A percentile compares a stretch with the other conserved stretches of the same genome.
These are phyloP conservation scores for Pichia sp. DNA, from an alignment of 1,139 yeast species.

Conservation along the genomic window DNA sequence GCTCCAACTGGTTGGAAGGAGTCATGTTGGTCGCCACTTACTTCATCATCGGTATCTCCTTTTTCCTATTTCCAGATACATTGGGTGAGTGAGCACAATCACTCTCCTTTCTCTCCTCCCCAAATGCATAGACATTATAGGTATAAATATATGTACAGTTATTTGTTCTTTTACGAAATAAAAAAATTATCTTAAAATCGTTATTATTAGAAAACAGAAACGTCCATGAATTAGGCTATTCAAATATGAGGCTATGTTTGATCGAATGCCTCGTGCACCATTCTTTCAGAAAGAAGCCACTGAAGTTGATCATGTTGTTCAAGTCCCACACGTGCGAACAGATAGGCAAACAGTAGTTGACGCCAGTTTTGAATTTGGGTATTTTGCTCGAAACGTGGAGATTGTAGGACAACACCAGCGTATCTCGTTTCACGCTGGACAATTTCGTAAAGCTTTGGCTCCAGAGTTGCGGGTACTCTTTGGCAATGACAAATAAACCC, in stretches of 20 bases:
- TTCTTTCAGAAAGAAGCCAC: slow-evolving; percentile 23
- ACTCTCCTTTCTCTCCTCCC: not conserved
- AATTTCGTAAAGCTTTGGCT: slow-evolving; percentile 9
- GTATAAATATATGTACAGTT: slow-evolving; percentile 1
- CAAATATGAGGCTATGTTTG: slow-evolving; percentile 5
- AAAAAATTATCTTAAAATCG: not conserved
- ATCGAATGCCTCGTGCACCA: slow-evolving; percentile 20
- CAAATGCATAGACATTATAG: not conserved
- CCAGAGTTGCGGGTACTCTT: slow-evolving; percentile 12
- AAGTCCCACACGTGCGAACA: slow-evolving; percentile 18
- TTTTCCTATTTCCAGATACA: slow-evolving; percentile 71
- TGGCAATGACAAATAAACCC: slow-evolving; percentile 13
- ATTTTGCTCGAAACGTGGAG: not conserved
- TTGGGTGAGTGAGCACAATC: slow-evolving; percentile 18
- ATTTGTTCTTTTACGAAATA: slow-evolving; percentile 1
- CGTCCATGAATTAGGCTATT: not conserved
- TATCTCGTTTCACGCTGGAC: slow-evolving; percentile 9
- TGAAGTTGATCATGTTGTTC: slow-evolving; percentile 24
- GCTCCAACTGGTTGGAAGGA: slow-evolving; percentile 96
- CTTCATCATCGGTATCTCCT: slow-evolving; percentile 80
- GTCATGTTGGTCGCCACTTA: slow-evolving; percentile 86
- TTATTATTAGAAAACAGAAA: not conserved
- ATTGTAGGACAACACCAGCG: slow-evolving; percentile 5
- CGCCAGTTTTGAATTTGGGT: slow-evolving; percentile 8
- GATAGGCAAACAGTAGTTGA: slow-evolving; percentile 22